These are phyloP conservation scores for Colletotrichum sp. DNA, from an alignment of 2,329 filamentous ascomycete genomes.

Conservation along the genomic window DNA sequence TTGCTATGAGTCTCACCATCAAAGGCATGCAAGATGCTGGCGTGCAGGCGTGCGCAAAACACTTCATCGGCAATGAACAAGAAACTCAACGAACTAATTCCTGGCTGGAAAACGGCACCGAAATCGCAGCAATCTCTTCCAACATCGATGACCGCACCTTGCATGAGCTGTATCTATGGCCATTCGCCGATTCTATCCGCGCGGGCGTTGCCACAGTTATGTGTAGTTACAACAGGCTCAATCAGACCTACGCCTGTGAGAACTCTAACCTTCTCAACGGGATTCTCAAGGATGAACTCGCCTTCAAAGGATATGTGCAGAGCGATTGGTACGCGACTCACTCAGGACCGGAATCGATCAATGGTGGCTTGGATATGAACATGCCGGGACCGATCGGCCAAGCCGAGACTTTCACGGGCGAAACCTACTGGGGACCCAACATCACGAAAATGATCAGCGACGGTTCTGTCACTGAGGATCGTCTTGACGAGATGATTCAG, in stretches of 20 bases:
- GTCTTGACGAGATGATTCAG: constrained; percentile 71
- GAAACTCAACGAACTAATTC: constrained; percentile 57
- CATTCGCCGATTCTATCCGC: constrained; percentile 72
- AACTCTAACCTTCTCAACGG: constrained; percentile 66
- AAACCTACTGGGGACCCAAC: constrained; percentile 63
- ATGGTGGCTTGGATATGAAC: constrained; percentile 79
- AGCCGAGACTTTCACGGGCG: constrained; percentile 51
- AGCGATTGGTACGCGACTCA: constrained; percentile 81
- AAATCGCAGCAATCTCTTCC: constrained; percentile 58
- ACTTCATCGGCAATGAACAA: constrained; percentile 75
- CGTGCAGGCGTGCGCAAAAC: constrained; percentile 48
- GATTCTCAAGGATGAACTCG: constrained; percentile 74
- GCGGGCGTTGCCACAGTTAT: constrained; percentile 71
- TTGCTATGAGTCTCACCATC: constrained; percentile 68
- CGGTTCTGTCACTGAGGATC: constrained; percentile 60
- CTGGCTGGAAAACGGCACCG: constrained; percentile 48
- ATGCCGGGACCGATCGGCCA: constrained; percentile 70
- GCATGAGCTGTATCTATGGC: constrained; percentile 72
- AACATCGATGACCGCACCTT: constrained; percentile 70
- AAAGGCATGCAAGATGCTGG: constrained; percentile 56
- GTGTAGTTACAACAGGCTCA: constrained; percentile 77
- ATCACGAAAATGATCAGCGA: constrained; percentile 61
- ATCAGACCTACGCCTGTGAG: constrained; percentile 71
- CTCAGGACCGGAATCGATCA: constrained; percentile 69
- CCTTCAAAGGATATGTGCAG: constrained; percentile 67